Conservation (phyloP, 805 yeast genomes). For the Myxozyma mucilagina region DNA sequence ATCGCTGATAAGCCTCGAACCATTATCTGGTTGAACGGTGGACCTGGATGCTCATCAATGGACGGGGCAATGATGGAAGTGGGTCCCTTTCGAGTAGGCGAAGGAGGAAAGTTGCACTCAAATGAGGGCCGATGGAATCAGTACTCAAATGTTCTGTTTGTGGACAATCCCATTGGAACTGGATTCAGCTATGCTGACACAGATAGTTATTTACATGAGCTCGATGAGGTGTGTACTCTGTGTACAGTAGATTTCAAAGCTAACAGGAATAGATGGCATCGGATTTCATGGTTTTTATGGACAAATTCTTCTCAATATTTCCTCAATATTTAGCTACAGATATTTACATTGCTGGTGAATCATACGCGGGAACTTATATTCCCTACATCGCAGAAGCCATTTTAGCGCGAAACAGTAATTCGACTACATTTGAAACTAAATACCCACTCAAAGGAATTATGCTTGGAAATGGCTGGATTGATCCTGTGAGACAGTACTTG, state of each 20-base stretch:
- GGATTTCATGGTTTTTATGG: constrained; percentile 66
- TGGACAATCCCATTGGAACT: constrained; percentile 94
- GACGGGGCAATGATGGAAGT: constrained; percentile 93
- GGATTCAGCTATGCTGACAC: constrained; percentile 73
- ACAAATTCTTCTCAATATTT: constrained; percentile 64
- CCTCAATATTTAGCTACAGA: constrained; percentile 69
- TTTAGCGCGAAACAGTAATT: constrained; percentile 47
- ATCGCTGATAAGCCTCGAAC: constrained; percentile 40
- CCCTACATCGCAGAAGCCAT: constrained; percentile 79
- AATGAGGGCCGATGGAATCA: constrained; percentile 85
- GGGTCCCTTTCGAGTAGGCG: constrained; percentile 77
- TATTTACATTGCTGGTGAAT: constrained; percentile 85
- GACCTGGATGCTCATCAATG: constrained; percentile 98
- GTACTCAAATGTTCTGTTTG: constrained; percentile 72
- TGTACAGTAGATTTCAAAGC: not conserved
- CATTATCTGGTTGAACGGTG: constrained; percentile 90
- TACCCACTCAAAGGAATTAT: constrained; percentile 58
- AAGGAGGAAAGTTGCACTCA: constrained; percentile 48
- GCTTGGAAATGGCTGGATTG: constrained; percentile 94
- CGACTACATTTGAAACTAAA: constrained; percentile 25
- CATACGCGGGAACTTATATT: constrained; percentile 95
- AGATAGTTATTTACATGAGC: constrained; percentile 42
- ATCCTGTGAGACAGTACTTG: constrained; percentile 80
- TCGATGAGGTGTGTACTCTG: constrained; percentile 33
- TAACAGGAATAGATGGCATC: constrained; percentile 49